Percentiles rank a stretch among this genome's conserved stretches.
Conservation (phyloP, 1,284 basidiomycete genomes). For the Puccinia coronata region DNA sequence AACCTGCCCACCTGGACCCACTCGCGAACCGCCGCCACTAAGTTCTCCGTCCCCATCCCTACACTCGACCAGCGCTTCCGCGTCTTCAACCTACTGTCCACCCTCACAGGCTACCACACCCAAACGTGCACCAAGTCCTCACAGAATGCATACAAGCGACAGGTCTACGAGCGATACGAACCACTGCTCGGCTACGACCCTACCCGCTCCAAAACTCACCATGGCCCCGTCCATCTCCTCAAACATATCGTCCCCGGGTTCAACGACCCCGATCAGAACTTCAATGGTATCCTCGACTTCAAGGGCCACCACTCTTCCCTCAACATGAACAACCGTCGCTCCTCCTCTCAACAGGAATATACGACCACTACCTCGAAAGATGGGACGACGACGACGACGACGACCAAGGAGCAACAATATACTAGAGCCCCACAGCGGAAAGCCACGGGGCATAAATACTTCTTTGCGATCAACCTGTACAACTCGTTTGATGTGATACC, state of each 20-base stretch:
- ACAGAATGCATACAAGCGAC: conserved; percentile 78
- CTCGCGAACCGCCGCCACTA: conserved; percentile 43
- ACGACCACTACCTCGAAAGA: no score
- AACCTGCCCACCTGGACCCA: conserved; percentile 50
- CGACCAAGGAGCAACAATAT: no score
- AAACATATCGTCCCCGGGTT: conserved; percentile 59
- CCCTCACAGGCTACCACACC: conserved; percentile 83
- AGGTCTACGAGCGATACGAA: conserved; percentile 78
- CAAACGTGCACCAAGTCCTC: conserved; percentile 78
- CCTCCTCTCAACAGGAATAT: background rate
- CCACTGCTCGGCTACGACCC: conserved; percentile 75
- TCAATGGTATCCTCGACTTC: conserved; percentile 62
- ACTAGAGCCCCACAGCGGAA: conserved; percentile 50
- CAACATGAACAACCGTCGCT: conserved; percentile 51
- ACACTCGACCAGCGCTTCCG: conserved; percentile 72
- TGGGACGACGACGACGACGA: no score
- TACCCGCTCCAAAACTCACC: conserved; percentile 57
- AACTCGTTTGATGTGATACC: conserved; percentile 84
- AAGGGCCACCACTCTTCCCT: conserved; percentile 60
- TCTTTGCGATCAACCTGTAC: conserved; percentile 95
- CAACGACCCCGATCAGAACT: conserved; percentile 54
- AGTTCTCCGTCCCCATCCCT: conserved; percentile 50
- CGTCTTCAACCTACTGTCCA: conserved; percentile 79
- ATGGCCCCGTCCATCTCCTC: conserved; percentile 66
- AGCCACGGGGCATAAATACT: conserved; percentile 78